Evolutionary conservation across 331 rosid species (phyloP).

Genomic region (Quercus tomentella): DNA sequence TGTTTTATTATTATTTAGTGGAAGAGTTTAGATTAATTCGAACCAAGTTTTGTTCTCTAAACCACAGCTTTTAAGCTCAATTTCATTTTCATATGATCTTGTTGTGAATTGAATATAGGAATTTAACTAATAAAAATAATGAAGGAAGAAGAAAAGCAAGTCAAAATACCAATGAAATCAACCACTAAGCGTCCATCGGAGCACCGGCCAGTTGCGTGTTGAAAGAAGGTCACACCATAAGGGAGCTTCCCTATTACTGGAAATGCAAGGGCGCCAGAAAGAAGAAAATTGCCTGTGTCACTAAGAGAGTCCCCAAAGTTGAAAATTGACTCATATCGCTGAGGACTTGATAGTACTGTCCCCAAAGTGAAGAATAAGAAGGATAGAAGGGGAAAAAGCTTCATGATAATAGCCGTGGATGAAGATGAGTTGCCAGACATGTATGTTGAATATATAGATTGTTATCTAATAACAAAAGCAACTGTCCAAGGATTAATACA

Average conservation of each 20-base stretch:
- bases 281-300: conserved; percentile 72
- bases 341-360: not conserved
- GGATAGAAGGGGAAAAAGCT: not conserved
- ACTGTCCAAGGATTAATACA: not conserved
- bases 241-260: conserved; percentile 57
- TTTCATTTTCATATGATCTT: too few relatives aligned
- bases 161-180: conserved; percentile 57
- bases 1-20: too few relatives aligned
- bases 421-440: not conserved
- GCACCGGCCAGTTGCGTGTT: conserved; percentile 61
- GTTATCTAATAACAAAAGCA: not conserved
- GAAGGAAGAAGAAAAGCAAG: not conserved
- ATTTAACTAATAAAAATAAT: not conserved
- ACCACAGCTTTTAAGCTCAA: too few relatives aligned
- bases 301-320: conserved; percentile 78
- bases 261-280: conserved; percentile 36
- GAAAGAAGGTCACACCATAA: conserved; percentile 64
- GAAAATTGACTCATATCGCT: conserved; percentile 38
- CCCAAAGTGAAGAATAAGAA: not conserved
- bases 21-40: too few relatives aligned
- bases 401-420: not conserved
- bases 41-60: too few relatives aligned
- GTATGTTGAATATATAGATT: not conserved
- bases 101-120: not conserved
- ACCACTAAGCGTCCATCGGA: conserved; percentile 62